Base-by-base conservation (phyloP, 2,329 filamentous ascomycete genomes). In the Coniochaeta hoffmannii region DNA sequence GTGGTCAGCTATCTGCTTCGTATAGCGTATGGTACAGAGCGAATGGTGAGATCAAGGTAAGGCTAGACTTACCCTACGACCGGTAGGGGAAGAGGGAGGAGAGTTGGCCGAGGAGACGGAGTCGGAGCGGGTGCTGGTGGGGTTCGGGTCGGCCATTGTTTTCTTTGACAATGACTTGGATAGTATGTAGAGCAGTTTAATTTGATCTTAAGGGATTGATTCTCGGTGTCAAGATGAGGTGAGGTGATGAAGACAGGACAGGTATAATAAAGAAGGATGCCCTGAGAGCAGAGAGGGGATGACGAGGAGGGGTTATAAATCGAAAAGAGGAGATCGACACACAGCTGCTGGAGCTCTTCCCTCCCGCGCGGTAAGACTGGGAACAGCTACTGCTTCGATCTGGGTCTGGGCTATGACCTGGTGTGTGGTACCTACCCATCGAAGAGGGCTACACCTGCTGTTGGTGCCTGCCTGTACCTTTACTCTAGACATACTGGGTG, bases 101-200 rank as follows among this genome's bases (percentile, higher is more conserved):
- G 61, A 62, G 26, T 30, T 53, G 32, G 56, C 34, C 0, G 65
- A 66, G 1, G 63, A 58, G 53, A 61, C 65, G 15, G 67, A 69
- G 56, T 63, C 59, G 31, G 64, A 59, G 15, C 41, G 35, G 38
- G 56, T 57, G 41, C 32, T 50, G 49, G 49, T 32, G 11, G 28
- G 11, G 11, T 26, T 50, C 26, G 49, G 31, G n/a, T 32, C 28
- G 26, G 49, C 12, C 49, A 50, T 50, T 19, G 28, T 50, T 59
- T 57, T 46, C 5, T 28, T 28, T 28, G 41, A 46, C 15, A 49
- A 14, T 31, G 24, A 7, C 2, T 41, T 41, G n/a, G 24, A 10
- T 50, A 4, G 4, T n/a, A 17, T 50, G 12, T 50, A n/a, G 44
- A 19, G 44, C 4, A 17, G 24, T 46, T 10, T 46, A n/a, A n/a